Conservation (phyloP, 306 rosid genomes). For the Rosa multiflora region DNA sequence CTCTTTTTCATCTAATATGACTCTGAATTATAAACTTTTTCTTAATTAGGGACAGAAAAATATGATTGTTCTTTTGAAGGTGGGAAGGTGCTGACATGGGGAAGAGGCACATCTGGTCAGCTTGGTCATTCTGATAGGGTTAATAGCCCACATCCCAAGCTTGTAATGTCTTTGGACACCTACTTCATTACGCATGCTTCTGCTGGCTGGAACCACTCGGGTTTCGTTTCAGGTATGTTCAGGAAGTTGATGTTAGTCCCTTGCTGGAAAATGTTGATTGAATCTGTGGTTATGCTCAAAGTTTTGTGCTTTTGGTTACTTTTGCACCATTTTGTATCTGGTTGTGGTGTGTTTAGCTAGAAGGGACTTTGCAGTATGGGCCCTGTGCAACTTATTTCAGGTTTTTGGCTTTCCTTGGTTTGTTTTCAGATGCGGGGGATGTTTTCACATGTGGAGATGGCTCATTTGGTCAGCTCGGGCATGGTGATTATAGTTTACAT, state of each 20-base stretch:
- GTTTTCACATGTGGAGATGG: slow-evolving; percentile 90
- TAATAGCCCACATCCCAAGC: slow-evolving; percentile 53
- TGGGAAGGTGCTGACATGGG: slow-evolving; percentile 86
- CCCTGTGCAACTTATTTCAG: background rate
- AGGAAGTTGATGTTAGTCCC: background rate
- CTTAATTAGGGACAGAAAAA: background rate
- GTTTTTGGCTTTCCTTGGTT: slow-evolving; percentile 10
- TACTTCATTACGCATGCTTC: slow-evolving; percentile 56
- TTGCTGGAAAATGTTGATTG: background rate
- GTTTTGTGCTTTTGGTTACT: background rate
- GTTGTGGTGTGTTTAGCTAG: background rate
- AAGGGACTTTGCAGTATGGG: background rate
- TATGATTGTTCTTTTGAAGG: slow-evolving; percentile 24
- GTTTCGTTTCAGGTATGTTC: slow-evolving; percentile 79
- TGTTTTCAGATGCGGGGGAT: slow-evolving; percentile 51
- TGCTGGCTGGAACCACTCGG: slow-evolving; percentile 97
- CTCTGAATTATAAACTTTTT: background rate
- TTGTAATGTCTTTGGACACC: slow-evolving; percentile 46
- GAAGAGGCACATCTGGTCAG: slow-evolving; percentile 83
- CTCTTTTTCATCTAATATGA: background rate
- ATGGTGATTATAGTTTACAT: slow-evolving; percentile 61
- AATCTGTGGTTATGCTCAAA: background rate
- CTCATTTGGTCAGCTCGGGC: slow-evolving; percentile 97
- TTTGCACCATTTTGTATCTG: background rate
- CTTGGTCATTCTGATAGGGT: slow-evolving; percentile 64